These are phyloP conservation scores for Xylariaceae sp. DNA, from an alignment of 2,329 filamentous ascomycete genomes.

Conservation along the genomic window DNA sequence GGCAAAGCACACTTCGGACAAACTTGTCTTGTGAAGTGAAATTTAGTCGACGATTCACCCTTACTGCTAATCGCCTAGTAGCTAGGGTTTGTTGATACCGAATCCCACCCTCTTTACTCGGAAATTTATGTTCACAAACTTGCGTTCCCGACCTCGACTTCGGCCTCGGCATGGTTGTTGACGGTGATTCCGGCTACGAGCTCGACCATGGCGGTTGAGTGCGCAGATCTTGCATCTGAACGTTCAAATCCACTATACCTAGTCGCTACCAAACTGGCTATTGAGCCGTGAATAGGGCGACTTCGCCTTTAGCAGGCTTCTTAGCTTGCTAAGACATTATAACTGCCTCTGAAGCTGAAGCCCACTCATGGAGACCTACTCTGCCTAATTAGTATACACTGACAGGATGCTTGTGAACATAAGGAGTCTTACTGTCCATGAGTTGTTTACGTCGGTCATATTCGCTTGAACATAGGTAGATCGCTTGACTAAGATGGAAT, in stretches of 20 bases:
- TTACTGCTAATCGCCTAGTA: too few species aligned
- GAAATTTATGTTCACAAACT: background rate
- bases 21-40: background rate
- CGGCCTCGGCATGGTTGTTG: background rate
- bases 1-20: background rate
- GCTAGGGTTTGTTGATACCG: background rate
- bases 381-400: background rate
- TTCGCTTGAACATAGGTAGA: too few species aligned
- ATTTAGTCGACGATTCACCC: background rate
- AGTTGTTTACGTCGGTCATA: too few species aligned
- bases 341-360: constrained; percentile 15
- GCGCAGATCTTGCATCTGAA: background rate
- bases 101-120: background rate
- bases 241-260: background rate
- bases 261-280: background rate
- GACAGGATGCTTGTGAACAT: background rate
- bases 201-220: background rate
- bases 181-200: background rate
- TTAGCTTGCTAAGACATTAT: background rate
- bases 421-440: background rate
- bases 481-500: too few species aligned
- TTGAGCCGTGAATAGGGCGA: background rate
- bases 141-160: background rate
- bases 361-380: too few species aligned
- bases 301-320: background rate